phyloP scores from a whole-genome alignment of 495 filamentous ascomycete genomes.

The Chlorociboria aeruginascens region DNA sequence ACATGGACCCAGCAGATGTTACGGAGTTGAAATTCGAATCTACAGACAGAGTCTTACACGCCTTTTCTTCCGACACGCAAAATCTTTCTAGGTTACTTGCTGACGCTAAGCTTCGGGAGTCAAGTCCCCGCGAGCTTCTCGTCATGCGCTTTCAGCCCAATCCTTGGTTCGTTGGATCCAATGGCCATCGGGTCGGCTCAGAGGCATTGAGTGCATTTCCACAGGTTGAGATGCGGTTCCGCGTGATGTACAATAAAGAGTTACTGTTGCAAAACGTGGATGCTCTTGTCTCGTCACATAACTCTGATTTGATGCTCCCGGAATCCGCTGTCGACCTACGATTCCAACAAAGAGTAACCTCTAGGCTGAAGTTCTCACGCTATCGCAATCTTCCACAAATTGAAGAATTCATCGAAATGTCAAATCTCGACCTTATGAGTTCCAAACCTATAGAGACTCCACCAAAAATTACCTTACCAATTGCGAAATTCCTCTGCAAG shows the following conservation, averaged over 20 bases:
- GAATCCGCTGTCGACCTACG: conserved; percentile 12
- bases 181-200: neutral
- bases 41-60: neutral
- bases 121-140: neutral
- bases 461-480: conserved; percentile 22
- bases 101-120: neutral
- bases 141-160: conserved; percentile 17
- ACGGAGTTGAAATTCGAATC: neutral
- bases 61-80: conserved; percentile 6
- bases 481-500: conserved; percentile 11
- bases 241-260: neutral
- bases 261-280: conserved; percentile 5
- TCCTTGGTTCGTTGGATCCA: conserved; percentile 5
- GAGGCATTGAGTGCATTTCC: conserved; percentile 14
- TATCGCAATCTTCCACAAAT: neutral
- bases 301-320: conserved; percentile 17
- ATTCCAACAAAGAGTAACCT: conserved; percentile 12
- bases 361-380: neutral
- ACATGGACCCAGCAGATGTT: neutral
- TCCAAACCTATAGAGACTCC: conserved; percentile 26
- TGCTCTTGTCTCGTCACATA: conserved; percentile 8
- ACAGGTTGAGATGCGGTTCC: conserved; percentile 16
- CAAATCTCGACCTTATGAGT: conserved; percentile 22
- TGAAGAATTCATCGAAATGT: conserved; percentile 24
- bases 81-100: conserved; percentile 6